Conservation (phyloP, 208 protist species). For the Trypanosoma rangeli region DNA sequence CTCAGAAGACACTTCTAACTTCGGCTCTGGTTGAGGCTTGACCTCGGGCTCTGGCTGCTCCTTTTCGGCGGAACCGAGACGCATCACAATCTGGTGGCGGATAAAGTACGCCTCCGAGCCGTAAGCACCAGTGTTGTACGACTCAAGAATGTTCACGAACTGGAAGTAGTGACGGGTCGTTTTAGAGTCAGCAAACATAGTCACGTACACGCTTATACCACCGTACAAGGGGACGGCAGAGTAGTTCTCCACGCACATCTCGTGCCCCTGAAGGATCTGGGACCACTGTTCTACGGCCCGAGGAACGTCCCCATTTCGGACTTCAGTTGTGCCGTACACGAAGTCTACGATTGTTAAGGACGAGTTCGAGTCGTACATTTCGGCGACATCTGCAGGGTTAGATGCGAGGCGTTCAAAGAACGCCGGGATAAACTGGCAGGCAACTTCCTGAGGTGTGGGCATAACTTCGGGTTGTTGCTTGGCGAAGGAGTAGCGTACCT, state of each 20-base stretch:
- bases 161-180: slow-evolving; percentile 76
- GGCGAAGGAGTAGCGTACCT: slow-evolving; percentile 5
- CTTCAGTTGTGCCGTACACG: slow-evolving; percentile 66
- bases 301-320: slow-evolving; percentile 39
- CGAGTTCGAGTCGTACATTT: slow-evolving; percentile 64
- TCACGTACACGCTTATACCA: slow-evolving; percentile 73
- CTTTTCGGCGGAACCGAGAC: slow-evolving; percentile 50
- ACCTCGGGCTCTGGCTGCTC: slow-evolving; percentile 36
- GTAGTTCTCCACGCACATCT: slow-evolving; percentile 71
- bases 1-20: slow-evolving; percentile 29
- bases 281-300: slow-evolving; percentile 58
- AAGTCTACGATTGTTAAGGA: slow-evolving; percentile 82
- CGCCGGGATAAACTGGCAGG: slow-evolving; percentile 74
- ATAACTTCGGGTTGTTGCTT: slow-evolving; percentile 27
- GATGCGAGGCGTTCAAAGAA: slow-evolving; percentile 84
- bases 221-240: slow-evolving; percentile 60
- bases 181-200: slow-evolving; percentile 45
- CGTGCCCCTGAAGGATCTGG: slow-evolving; percentile 53
- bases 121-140: slow-evolving; percentile 45
- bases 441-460: slow-evolving; percentile 64
- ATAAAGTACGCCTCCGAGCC: slow-evolving; percentile 70
- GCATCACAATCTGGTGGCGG: slow-evolving; percentile 75
- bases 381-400: slow-evolving; percentile 51
- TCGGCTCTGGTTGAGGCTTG: slow-evolving; percentile 28
- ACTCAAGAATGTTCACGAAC: slow-evolving; percentile 72